Evolutionary conservation across 345 rosid species (phyloP).

Genomic region (Populus alba): DNA sequence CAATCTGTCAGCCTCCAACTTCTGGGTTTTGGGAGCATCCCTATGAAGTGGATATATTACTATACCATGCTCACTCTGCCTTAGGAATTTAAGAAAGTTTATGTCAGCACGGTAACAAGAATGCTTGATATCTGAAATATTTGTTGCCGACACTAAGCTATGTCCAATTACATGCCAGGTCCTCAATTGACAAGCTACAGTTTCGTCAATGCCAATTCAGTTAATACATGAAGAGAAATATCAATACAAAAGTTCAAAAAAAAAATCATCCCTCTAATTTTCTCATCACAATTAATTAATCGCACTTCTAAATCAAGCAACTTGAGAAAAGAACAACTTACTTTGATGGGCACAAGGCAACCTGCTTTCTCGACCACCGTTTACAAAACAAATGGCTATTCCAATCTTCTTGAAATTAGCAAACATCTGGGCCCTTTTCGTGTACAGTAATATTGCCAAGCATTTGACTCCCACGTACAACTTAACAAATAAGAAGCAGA

Average conservation of each 20-base stretch:
- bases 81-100: too few species aligned
- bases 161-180: neutral
- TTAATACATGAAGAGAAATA: neutral
- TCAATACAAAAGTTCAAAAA: neutral
- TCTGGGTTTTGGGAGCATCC: neutral
- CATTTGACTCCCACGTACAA: neutral
- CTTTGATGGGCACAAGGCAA: conserved; percentile 7
- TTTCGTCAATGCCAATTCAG: neutral
- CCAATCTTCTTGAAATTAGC: conserved; percentile 4
- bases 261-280: neutral
- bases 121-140: neutral
- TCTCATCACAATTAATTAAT: conserved; percentile 7
- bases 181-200: neutral
- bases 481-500: conserved; percentile 6
- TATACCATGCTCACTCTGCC: neutral
- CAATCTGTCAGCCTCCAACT: neutral
- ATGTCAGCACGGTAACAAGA: too few species aligned
- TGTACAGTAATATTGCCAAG: conserved; percentile 4
- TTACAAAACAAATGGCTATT: conserved; percentile 20
- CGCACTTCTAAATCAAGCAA: conserved; percentile 12
- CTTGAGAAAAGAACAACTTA: conserved; percentile 10
- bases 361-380: conserved; percentile 17
- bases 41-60: neutral
- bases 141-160: neutral
- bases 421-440: neutral